phyloP scores from a whole-genome alignment of 192 early-diverging fungal species.

The Backusella tuberculispora region DNA sequence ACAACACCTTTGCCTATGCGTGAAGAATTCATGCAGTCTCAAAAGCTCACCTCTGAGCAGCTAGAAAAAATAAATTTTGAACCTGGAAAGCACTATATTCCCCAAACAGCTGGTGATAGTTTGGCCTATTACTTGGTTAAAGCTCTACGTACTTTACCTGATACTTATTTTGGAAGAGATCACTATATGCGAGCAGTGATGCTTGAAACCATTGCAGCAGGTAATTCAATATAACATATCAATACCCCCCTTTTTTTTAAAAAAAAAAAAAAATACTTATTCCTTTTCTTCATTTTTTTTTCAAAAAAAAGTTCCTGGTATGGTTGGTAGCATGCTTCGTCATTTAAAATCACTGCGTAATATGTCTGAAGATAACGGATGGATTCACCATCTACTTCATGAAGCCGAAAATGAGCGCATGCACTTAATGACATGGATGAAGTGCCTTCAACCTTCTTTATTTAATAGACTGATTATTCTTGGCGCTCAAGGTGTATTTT shows the following conservation, averaged over 20 bases:
- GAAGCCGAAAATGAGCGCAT: constrained; percentile 93
- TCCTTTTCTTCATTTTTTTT: constrained; percentile 14
- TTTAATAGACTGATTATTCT: constrained; percentile 71
- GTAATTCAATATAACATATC: constrained; percentile 33
- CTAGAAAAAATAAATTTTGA: constrained; percentile 68
- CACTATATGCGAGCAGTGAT: constrained; percentile 81
- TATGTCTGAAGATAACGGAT: constrained; percentile 85
- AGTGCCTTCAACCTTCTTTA: constrained; percentile 62
- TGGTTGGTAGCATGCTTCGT: constrained; percentile 83
- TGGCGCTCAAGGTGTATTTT: constrained; percentile 86
- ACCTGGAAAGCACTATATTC: constrained; percentile 64
- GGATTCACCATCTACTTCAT: constrained; percentile 88
- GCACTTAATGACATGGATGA: constrained; percentile 72
- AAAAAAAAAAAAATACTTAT: background rate
- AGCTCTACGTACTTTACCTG: constrained; percentile 62
- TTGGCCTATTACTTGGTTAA: constrained; percentile 70
- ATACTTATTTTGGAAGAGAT: constrained; percentile 75
- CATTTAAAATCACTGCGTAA: constrained; percentile 79
- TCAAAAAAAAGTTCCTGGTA: constrained; percentile 70
- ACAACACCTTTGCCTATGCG: constrained; percentile 60
- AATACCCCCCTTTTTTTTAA: background rate
- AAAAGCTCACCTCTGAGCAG: constrained; percentile 53
- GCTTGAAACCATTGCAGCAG: constrained; percentile 74
- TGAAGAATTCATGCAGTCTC: constrained; percentile 58
- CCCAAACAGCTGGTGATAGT: constrained; percentile 56